Evolutionary conservation across 176 grass and related monocot species (phyloP), one percentile per base, ranked within the genome.

Genomic region (Metroxylon sagu): DNA sequence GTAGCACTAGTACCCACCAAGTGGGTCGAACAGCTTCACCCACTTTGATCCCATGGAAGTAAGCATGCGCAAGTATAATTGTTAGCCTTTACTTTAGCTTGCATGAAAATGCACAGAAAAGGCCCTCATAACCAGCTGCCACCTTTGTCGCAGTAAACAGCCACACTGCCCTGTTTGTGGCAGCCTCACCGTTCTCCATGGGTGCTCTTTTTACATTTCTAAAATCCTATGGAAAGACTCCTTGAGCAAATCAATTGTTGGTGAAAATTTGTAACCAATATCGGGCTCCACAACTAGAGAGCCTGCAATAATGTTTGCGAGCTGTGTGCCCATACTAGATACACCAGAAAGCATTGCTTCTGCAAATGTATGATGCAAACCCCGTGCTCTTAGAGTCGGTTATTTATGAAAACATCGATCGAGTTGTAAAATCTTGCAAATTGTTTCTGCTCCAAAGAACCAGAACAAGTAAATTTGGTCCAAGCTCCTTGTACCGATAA

Each of bases 281-380:
- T 84, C 75, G 4, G 70, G 59, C 12, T 75, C 65, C 28, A 71
- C 54, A 5, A 84, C 65, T 5, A 84, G 70, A 5, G 75, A 84
- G 16, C 81, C 64, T 1, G 70, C 21, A 23, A 23, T 77, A 52
- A 78, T 74, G 55, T 75, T 79, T 48, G 75, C 81, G 3, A 84
- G 78, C 52, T 58, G 39, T 18, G 75, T 84, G 43, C 56, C 75
- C 6, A 70, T 59, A 1, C 73, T 65, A 8, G 81, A 18, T 16
- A 68, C 52, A 4, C 81, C 75, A 5, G 75, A 84, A 18, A 84
- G 65, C 81, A 78, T 84, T 18, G 75, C 75, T 49, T 84, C 81
- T n/a, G 78, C 70, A 52, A 52, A 74, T 5, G 75, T 83, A 26
- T 83, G 80, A 52, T 83, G 68, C 50, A 84, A 56, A 3, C 81